Percentiles rank a stretch among this genome's conserved stretches.
Conservation (phyloP, 495 filamentous ascomycete species). For the Penicillium parvum region DNA sequence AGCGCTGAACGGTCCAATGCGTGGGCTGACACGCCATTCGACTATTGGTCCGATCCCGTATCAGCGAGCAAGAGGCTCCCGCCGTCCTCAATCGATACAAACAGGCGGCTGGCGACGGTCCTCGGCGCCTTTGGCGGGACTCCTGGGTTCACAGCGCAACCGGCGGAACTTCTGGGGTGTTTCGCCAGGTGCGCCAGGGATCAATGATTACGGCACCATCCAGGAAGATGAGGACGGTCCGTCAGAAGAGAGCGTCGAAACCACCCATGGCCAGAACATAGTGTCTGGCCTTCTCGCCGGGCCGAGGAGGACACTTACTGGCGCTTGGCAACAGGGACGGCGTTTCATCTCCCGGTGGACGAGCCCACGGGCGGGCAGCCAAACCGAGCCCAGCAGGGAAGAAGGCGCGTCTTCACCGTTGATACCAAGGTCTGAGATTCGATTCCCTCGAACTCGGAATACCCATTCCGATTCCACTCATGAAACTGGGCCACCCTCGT, state of each 20-base stretch:
- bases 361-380: constrained; percentile 17
- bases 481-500: not conserved
- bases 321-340: constrained; percentile 27
- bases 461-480: not conserved
- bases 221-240: constrained; percentile 15
- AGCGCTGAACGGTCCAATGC: constrained; percentile 16
- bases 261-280: not conserved
- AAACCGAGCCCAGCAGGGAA: not conserved
- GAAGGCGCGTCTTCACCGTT: constrained; percentile 17
- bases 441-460: constrained; percentile 1
- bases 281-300: constrained; percentile 25
- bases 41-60: constrained; percentile 23
- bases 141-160: constrained; percentile 20
- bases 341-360: constrained; percentile 27
- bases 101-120: constrained; percentile 20
- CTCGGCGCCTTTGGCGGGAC: constrained; percentile 25
- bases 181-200: not conserved
- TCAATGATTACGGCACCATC: constrained; percentile 29
- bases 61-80: constrained; percentile 23
- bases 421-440: constrained; percentile 9
- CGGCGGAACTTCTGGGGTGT: constrained; percentile 6
- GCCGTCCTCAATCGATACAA: constrained; percentile 10
- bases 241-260: not conserved
- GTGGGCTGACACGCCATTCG: constrained; percentile 22
- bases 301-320: constrained; percentile 27